Conservation (phyloP, 768 basidiomycete species). For the Trametes cingulata region DNA sequence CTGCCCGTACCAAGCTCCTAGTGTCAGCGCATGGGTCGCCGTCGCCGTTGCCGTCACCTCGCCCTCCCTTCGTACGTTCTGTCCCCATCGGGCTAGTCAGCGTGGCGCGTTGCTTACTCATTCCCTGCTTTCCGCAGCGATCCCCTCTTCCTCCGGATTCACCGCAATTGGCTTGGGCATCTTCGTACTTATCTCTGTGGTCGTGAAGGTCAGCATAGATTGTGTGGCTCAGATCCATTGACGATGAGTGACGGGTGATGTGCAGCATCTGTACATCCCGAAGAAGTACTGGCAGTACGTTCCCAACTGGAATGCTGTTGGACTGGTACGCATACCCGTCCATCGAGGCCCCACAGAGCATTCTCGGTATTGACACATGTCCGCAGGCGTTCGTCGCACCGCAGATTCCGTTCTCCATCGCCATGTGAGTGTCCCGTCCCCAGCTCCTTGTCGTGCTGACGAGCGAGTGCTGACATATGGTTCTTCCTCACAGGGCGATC, state of each 20-base stretch:
- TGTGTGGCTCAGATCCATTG: too few species aligned
- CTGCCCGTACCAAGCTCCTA: slow-evolving; percentile 58
- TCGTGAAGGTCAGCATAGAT: slow-evolving; percentile 10
- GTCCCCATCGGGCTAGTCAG: slow-evolving; percentile 28
- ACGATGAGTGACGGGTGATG: too few species aligned
- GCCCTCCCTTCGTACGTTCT: slow-evolving; percentile 14
- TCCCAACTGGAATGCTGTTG: slow-evolving; percentile 29
- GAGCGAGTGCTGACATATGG: neutral
- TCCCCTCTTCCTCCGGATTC: slow-evolving; percentile 23
- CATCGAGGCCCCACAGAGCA: too few species aligned
- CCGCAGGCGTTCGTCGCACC: slow-evolving; percentile 23
- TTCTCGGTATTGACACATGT: neutral
- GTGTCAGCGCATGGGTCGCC: slow-evolving; percentile 54
- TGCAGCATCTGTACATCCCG: slow-evolving; percentile 22
- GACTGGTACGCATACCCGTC: slow-evolving; percentile 12
- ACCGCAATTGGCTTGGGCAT: slow-evolving; percentile 23
- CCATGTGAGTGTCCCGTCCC: slow-evolving; percentile 11
- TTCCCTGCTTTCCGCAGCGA: slow-evolving; percentile 27
- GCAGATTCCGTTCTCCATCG: slow-evolving; percentile 24
- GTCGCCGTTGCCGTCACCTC: slow-evolving; percentile 24
- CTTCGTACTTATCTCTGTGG: slow-evolving; percentile 10
- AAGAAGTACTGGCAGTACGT: slow-evolving; percentile 22
- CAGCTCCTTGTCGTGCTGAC: too few species aligned
- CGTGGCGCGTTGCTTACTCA: neutral
- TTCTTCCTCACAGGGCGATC: slow-evolving; percentile 27